These are phyloP conservation scores for Symbiodinium natans DNA, from an alignment of 73 alveolate genomes.

Conservation along the genomic window DNA sequence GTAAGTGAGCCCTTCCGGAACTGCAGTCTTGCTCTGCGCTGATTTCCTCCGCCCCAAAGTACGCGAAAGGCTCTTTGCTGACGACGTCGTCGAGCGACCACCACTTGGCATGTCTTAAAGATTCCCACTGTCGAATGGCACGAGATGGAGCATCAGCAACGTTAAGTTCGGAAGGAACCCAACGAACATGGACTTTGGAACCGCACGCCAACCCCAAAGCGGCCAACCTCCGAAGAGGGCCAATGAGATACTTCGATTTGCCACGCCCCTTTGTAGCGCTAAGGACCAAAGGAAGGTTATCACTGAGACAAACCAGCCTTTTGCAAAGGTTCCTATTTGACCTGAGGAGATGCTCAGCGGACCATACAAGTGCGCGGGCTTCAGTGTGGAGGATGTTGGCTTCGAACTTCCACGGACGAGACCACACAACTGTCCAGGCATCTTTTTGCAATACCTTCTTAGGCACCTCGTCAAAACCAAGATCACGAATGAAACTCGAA, in stretches of 20 bases:
- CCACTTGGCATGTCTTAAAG: neutral
- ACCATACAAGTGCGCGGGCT: slow-evolving; percentile 22
- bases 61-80: too few species aligned
- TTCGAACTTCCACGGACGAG: neutral
- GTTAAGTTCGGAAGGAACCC: neutral
- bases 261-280: slow-evolving; percentile 33
- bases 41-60: too few species aligned
- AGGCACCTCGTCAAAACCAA: slow-evolving; percentile 33
- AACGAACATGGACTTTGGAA: too few species aligned
- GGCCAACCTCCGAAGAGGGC: neutral
- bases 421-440: slow-evolving; percentile 45
- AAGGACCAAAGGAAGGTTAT: slow-evolving; percentile 16
- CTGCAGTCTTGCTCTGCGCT: neutral
- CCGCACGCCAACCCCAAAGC: too few species aligned
- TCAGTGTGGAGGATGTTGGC: slow-evolving; percentile 28
- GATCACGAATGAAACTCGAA: neutral
- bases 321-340: slow-evolving; percentile 1
- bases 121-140: neutral
- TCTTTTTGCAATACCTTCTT: neutral
- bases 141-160: slow-evolving; percentile 66
- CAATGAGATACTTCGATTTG: neutral
- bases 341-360: neutral
- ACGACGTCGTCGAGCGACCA: neutral
- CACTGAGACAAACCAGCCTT: neutral
- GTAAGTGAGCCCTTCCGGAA: neutral